Evolutionary conservation across 331 rosid genomes (phyloP).

Genomic region (Spiraea crenata): DNA sequence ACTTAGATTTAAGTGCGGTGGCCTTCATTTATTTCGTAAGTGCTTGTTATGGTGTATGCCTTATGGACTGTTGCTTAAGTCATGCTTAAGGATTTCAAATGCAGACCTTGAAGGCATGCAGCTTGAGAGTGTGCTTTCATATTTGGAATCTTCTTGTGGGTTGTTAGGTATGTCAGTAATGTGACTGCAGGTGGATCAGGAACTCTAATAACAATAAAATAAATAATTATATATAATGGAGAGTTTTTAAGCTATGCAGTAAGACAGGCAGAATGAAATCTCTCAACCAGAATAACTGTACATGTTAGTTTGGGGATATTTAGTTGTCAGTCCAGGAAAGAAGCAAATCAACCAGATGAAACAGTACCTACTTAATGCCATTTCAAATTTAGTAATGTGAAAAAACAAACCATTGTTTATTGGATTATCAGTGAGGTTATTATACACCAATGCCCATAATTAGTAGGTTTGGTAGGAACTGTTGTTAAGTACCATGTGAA

Average conservation of each 20-base stretch:
- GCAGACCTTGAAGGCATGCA: not conserved
- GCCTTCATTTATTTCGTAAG: not conserved
- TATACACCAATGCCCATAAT: not conserved
- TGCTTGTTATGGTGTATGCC: not conserved
- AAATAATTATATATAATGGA: not conserved
- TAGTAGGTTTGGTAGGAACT: not conserved
- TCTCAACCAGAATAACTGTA: not conserved
- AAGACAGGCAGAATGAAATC: not conserved
- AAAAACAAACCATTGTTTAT: too few relatives aligned
- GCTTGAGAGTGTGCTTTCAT: not conserved
- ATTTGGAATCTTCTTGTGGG: not conserved
- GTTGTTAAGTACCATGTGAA: not conserved
- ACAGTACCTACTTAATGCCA: not conserved
- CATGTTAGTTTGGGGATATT: too few relatives aligned
- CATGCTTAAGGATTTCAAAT: not conserved
- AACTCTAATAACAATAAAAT: not conserved
- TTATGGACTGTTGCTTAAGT: too few relatives aligned
- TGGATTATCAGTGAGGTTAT: not conserved
- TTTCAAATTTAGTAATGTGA: not conserved
- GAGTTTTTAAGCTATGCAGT: too few relatives aligned
- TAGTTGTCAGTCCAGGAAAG: not conserved
- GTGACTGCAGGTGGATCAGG: not conserved
- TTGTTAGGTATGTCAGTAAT: not conserved
- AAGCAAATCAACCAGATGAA: conserved; percentile 5
- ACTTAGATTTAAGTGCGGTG: not conserved